Evolutionary conservation across 345 rosid species (phyloP).

Genomic region (Balakata baccata): DNA sequence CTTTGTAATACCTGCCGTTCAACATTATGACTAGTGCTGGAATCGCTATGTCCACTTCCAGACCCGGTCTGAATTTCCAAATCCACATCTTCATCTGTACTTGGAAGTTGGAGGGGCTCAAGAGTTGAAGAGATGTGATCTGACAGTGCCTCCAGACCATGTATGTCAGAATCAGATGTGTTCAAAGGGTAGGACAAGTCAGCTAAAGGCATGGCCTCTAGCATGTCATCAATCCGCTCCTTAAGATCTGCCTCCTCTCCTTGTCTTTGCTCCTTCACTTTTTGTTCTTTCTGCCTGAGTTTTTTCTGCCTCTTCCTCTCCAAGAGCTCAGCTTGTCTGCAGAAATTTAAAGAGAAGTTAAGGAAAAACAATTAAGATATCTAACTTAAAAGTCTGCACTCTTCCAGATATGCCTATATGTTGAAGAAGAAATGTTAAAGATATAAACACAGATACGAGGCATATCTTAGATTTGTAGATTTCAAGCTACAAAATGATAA

Average conservation of each 20-base stretch:
- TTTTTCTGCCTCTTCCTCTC: conserved; percentile 82
- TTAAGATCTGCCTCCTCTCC: conserved; percentile 35
- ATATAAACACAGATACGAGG: background rate
- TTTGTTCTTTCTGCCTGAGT: conserved; percentile 79
- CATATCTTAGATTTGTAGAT: background rate
- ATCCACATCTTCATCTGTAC: conserved; percentile 37
- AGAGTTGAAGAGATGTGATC: conserved; percentile 36
- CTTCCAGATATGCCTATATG: too few species aligned
- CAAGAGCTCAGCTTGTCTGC: conserved; percentile 71
- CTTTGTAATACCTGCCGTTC: conserved; percentile 32
- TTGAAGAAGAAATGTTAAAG: background rate
- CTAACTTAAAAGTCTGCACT: background rate
- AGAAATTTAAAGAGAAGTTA: conserved; percentile 13
- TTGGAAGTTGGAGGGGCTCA: conserved; percentile 36
- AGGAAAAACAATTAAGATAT: conserved; percentile 7
- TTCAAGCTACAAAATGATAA: background rate
- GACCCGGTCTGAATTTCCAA: conserved; percentile 40
- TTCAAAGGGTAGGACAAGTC: conserved; percentile 43
- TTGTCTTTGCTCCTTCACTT: conserved; percentile 62
- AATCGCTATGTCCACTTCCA: conserved; percentile 37
- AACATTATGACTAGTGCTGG: conserved; percentile 29
- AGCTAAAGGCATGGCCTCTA: conserved; percentile 42
- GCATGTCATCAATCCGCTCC: conserved; percentile 40
- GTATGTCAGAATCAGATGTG: conserved; percentile 43
- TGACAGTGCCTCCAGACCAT: conserved; percentile 34